Conservation (phyloP, 306 rosid species). For the Delonix regia region DNA sequence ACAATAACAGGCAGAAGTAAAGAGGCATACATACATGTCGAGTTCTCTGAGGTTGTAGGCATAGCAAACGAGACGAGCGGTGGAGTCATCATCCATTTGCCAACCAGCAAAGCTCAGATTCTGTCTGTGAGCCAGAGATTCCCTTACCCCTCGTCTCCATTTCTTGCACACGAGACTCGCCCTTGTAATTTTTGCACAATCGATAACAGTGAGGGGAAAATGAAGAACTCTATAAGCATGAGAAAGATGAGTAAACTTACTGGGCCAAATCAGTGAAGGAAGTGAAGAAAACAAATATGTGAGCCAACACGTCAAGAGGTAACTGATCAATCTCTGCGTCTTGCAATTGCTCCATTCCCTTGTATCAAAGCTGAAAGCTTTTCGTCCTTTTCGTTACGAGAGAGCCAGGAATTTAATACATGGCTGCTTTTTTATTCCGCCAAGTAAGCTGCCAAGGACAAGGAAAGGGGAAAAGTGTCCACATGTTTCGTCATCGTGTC, state of each 20-base stretch:
- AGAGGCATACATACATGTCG: constrained; percentile 54
- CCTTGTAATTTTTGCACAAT: constrained; percentile 42
- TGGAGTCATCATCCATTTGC: constrained; percentile 93
- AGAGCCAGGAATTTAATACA: background rate
- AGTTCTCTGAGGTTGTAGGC: constrained; percentile 82
- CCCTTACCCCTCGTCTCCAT: constrained; percentile 88
- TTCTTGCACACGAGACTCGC: constrained; percentile 87
- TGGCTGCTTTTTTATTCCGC: constrained; percentile 22
- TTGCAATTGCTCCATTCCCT: constrained; percentile 42
- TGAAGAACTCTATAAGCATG: background rate
- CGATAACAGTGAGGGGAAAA: background rate
- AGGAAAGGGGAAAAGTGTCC: constrained; percentile 44
- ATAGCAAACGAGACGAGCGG: constrained; percentile 72
- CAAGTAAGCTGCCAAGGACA: constrained; percentile 9
- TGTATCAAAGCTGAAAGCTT: background rate
- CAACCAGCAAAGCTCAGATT: constrained; percentile 81
- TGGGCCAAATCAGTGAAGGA: constrained; percentile 96
- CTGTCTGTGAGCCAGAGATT: constrained; percentile 66
- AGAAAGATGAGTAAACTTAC: constrained; percentile 43
- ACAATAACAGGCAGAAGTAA: background rate
- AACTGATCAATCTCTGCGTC: constrained; percentile 79
- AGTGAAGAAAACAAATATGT: constrained; percentile 61
- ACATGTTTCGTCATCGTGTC: constrained; percentile 54
- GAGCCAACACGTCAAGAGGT: constrained; percentile 78
- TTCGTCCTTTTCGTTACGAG: background rate